These are phyloP conservation scores for Yamadazyma sp. DNA, from an alignment of 1,139 yeast genomes.

Conservation along the genomic window DNA sequence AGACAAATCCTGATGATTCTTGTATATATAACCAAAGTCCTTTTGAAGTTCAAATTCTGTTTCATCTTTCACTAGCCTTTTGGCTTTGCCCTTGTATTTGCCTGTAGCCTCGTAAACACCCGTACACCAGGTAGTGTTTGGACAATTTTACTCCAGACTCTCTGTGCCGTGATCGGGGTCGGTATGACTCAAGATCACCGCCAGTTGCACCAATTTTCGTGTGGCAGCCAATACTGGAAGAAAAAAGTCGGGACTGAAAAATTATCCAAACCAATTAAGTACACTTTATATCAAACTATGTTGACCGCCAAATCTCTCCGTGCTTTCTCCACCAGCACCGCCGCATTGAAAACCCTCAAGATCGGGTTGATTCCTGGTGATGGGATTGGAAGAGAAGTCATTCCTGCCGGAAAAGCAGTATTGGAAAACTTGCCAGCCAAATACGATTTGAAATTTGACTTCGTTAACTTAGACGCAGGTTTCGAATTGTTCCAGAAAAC, in stretches of 20 bases:
- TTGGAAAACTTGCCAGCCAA: conserved; percentile 77
- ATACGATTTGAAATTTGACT: conserved; percentile 78
- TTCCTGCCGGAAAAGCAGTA: conserved; percentile 89
- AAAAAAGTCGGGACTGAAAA: conserved; percentile 3
- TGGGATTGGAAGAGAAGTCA: conserved; percentile 96
- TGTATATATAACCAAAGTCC: conserved; percentile 3
- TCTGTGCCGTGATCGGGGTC: conserved; percentile 3
- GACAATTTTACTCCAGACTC: conserved; percentile 2
- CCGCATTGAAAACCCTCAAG: conserved; percentile 37
- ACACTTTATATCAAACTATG: conserved; percentile 5
- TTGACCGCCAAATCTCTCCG: conserved; percentile 23
- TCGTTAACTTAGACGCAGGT: conserved; percentile 89
- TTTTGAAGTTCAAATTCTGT: no score
- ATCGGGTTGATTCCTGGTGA: conserved; percentile 90
- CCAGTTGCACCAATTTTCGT: neutral
- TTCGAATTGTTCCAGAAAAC: conserved; percentile 89
- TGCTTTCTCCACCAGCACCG: conserved; percentile 35
- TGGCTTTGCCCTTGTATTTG: no score
- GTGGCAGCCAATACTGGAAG: neutral
- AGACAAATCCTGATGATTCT: conserved; percentile 3
- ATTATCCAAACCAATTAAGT: neutral
- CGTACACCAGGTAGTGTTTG: neutral
- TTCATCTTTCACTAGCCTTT: no score
- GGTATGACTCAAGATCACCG: conserved; percentile 7
- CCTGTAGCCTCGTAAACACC: no score